phyloP scores from a whole-genome alignment of 768 basidiomycete species.

The Cystobasidiopsis lactophilus region DNA sequence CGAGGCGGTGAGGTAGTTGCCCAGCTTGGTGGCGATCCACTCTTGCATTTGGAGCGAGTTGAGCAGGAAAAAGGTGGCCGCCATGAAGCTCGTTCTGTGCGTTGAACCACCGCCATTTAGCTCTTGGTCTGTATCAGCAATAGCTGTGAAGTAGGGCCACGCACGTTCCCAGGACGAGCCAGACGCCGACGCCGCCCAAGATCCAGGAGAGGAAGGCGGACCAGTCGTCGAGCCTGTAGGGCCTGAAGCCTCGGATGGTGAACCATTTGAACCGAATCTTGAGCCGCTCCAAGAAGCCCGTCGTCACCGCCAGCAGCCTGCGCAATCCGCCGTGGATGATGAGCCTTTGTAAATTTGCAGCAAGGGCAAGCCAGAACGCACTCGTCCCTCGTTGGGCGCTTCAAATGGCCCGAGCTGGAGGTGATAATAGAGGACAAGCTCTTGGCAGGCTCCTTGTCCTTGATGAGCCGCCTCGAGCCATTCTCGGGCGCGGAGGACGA shows the following conservation, averaged over 20 bases:
- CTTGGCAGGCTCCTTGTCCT: too few relatives aligned
- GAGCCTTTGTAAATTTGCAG: not conserved
- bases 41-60: constrained; percentile 76
- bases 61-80: constrained; percentile 65
- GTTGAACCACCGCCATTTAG: constrained; percentile 18
- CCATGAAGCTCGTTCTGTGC: constrained; percentile 71
- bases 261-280: constrained; percentile 94
- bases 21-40: constrained; percentile 65
- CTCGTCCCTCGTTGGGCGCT: constrained; percentile 9
- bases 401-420: too few relatives aligned
- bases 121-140: too few relatives aligned
- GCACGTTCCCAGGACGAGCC: constrained; percentile 86
- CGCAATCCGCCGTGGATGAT: not conserved
- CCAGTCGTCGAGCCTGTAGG: constrained; percentile 88
- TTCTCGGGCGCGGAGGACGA: too few relatives aligned
- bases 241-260: constrained; percentile 77
- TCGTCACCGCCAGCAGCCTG: constrained; percentile 52
- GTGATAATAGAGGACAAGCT: too few relatives aligned
- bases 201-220: constrained; percentile 93
- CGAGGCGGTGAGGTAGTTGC: constrained; percentile 76
- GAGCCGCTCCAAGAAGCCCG: constrained; percentile 70
- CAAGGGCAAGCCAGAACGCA: not conserved
- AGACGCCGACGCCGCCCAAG: constrained; percentile 79
- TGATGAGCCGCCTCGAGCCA: too few relatives aligned
- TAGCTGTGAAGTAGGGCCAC: constrained; percentile 21